Evolutionary conservation across 257 asterid species (phyloP).

Genomic region (Solanum phureja): DNA sequence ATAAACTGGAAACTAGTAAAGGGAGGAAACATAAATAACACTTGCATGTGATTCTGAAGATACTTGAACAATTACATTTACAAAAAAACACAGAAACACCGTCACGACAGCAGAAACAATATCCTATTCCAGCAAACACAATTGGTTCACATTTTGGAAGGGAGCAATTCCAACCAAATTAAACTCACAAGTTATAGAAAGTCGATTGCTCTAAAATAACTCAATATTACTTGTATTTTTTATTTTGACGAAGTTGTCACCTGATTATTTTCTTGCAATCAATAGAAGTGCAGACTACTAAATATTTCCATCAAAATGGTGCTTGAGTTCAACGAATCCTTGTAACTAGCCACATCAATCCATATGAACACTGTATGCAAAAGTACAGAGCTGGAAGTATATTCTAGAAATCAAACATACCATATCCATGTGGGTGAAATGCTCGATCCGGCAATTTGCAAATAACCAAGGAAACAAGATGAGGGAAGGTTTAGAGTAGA

Average conservation of each 20-base stretch:
- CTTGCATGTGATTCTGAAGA: not conserved
- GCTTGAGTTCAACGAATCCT: not conserved
- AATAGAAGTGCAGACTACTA: not conserved
- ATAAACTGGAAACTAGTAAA: not conserved
- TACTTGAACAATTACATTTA: not conserved
- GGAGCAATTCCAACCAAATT: not conserved
- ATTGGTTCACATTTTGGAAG: not conserved
- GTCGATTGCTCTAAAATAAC: not conserved
- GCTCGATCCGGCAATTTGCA: constrained; percentile 47
- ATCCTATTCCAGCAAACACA: not conserved
- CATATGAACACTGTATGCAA: not conserved
- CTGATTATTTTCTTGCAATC: not conserved
- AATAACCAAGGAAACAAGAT: constrained; percentile 33
- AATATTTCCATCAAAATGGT: not conserved
- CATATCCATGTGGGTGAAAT: constrained; percentile 77
- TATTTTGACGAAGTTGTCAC: not conserved
- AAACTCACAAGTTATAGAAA: not conserved
- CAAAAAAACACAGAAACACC: not conserved
- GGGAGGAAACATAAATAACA: not conserved
- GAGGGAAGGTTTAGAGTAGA: not conserved
- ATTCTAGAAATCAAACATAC: constrained; percentile 28
- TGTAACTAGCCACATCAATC: not conserved
- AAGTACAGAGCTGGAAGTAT: not conserved
- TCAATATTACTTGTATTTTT: not conserved
- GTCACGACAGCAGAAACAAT: not conserved